phyloP scores from a whole-genome alignment of 176 grass and related monocot genomes.

The Juncus effusus region DNA sequence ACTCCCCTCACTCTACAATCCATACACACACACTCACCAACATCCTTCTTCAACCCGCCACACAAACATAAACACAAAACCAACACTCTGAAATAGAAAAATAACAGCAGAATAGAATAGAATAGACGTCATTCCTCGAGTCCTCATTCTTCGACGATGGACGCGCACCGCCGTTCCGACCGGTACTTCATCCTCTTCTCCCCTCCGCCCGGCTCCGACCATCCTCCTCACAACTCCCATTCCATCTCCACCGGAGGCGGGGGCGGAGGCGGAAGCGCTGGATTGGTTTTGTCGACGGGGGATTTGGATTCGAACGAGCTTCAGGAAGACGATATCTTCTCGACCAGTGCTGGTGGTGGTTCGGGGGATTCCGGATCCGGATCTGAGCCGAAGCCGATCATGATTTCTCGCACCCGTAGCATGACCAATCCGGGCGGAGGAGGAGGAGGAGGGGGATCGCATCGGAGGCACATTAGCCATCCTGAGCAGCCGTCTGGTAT shows the following conservation, averaged over 20 bases:
- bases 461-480: constrained; percentile 5
- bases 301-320: constrained; percentile 20
- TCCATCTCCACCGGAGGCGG: not conserved
- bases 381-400: constrained; percentile 6
- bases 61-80: too few species aligned
- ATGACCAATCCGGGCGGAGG: not conserved
- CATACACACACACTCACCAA: too few species aligned
- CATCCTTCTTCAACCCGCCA: too few species aligned
- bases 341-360: constrained; percentile 15
- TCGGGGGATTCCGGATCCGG: constrained; percentile 10
- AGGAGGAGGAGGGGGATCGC: not conserved
- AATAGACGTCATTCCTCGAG: too few species aligned
- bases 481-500: constrained; percentile 7
- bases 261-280: too few species aligned
- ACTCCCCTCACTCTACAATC: too few species aligned
- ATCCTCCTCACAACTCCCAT: constrained; percentile 15
- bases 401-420: not conserved
- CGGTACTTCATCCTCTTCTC: constrained; percentile 26
- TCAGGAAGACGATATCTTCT: constrained; percentile 29
- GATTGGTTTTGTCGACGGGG: not conserved
- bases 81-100: too few species aligned
- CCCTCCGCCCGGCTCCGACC: constrained; percentile 11
- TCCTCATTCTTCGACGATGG: not conserved
- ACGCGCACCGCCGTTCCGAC: constrained; percentile 19
- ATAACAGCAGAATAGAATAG: too few species aligned